Conservation (phyloP, 176 grass and related monocot genomes). For the Thalia dealbata region DNA sequence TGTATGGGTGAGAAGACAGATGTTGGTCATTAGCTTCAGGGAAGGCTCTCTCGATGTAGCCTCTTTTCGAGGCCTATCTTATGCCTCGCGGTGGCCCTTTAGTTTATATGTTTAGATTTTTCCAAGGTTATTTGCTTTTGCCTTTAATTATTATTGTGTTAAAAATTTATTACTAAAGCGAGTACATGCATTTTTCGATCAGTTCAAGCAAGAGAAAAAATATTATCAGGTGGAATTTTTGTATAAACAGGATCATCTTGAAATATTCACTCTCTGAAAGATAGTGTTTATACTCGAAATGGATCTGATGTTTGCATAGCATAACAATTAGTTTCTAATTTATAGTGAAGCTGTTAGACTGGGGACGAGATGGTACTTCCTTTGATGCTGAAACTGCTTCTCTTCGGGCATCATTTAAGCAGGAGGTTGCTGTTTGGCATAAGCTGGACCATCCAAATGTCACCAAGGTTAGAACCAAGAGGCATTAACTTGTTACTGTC, state of each 20-base stretch:
- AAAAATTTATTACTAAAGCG: neutral
- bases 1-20: too few species aligned
- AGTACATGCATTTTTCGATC: neutral
- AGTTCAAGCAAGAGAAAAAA: neutral
- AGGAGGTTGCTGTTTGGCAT: slow-evolving; percentile 79
- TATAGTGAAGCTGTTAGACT: slow-evolving; percentile 85
- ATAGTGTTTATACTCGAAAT: neutral
- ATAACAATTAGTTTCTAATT: slow-evolving; percentile 2
- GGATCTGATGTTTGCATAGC: neutral
- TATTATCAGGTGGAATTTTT: neutral
- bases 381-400: slow-evolving; percentile 27
- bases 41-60: neutral
- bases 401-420: slow-evolving; percentile 61
- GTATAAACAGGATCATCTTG: neutral
- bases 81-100: neutral
- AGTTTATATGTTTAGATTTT: neutral
- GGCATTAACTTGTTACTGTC: neutral
- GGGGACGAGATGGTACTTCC: slow-evolving; percentile 39
- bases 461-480: slow-evolving; percentile 42
- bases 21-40: neutral
- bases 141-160: neutral
- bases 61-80: neutral
- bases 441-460: slow-evolving; percentile 76
- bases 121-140: neutral
- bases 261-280: neutral